A percentile compares a stretch with the other conserved stretches of the same genome.
Evolutionary conservation across 768 basidiomycete species (phyloP).

Genomic region (Solioccasus polychromus): DNA sequence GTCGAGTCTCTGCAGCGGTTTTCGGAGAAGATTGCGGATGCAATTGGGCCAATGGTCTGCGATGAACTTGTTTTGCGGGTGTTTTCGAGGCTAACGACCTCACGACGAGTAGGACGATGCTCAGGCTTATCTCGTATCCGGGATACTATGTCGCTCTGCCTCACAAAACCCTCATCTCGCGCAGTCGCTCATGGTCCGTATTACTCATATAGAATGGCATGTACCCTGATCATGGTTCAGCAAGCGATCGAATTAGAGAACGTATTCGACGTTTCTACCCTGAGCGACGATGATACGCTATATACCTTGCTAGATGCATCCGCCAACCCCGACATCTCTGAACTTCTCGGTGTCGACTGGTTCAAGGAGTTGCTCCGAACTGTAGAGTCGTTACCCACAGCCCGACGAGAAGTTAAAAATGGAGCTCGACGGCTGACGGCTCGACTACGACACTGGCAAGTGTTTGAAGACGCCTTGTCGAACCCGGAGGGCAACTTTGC

Average conservation of each 20-base stretch:
- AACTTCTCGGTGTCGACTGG: slow-evolving; percentile 41
- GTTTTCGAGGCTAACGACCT: slow-evolving; percentile 1
- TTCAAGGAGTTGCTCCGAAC: slow-evolving; percentile 23
- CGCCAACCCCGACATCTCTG: slow-evolving; percentile 63
- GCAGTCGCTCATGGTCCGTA: slow-evolving; percentile 43
- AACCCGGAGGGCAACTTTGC: slow-evolving; percentile 51
- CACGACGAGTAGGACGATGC: slow-evolving; percentile 40
- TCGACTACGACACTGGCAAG: slow-evolving; percentile 56
- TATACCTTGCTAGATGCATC: slow-evolving; percentile 60
- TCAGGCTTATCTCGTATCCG: slow-evolving; percentile 60
- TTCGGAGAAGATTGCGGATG: slow-evolving; percentile 51
- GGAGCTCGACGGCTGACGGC: slow-evolving; percentile 46
- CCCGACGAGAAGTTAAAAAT: slow-evolving; percentile 40
- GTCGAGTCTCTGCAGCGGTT: slow-evolving; percentile 52
- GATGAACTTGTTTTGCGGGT: neutral
- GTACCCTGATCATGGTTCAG: slow-evolving; percentile 34
- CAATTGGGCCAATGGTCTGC: slow-evolving; percentile 57
- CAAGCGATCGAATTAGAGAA: slow-evolving; percentile 51
- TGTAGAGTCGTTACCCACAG: slow-evolving; percentile 27
- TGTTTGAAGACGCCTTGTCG: slow-evolving; percentile 59
- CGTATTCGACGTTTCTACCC: slow-evolving; percentile 50
- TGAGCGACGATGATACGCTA: slow-evolving; percentile 54
- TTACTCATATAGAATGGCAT: too few species aligned
- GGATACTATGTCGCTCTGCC: slow-evolving; percentile 60
- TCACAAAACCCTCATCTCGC: slow-evolving; percentile 56